Evolutionary conservation across 805 yeast genomes (phyloP), one percentile per base, ranked within the genome.

Genomic region (Teunomyces gatunensis): DNA sequence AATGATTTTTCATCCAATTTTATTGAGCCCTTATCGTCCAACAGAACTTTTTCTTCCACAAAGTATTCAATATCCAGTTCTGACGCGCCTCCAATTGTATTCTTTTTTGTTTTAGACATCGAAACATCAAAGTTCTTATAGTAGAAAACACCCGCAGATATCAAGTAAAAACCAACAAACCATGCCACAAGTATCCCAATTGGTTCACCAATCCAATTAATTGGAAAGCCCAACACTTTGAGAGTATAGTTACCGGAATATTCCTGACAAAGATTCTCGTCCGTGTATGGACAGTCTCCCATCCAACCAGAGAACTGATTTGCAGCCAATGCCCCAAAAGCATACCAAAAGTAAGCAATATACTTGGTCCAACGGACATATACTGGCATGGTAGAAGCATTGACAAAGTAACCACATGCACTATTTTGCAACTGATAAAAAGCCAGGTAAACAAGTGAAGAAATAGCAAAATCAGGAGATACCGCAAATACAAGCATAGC

Each of bases 351-450:
- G 60, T 80, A 85, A 0, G 91, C 84, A 47, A 84, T 69, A 63
- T 86, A 89, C 60, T 85, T 87, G 3, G 84, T 77, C 96, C 96
- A 89, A 30, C 89, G 73, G 7, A 89, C 95, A 58, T 89, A 89
- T 1, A 87, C 95, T 0, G 96, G 96, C 82, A 87, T 76, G 0
- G 80, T 74, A 5, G 73, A 70, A 1, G 90, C 80, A 61, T 88
- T 87, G 23, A 84, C 86, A 58, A 85, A 88, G 64, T 80, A 87
- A 0, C 96, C 96, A 61, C 89, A 84, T 0, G 89, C 88, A 75
- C 85, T 78, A 45, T 87, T 80, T 57, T 87, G 89, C 23, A 86
- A 67, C 30, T 89, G 87, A 60, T 81, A 85, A 51, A 81, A 76
- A 45, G 82, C 60, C 56, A 85, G 86, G 29, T 81, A 75, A 12